Percentiles rank a stretch among this genome's conserved stretches.
Conservation (phyloP, 2,329 filamentous ascomycete genomes). For the Diplodia corticola region DNA sequence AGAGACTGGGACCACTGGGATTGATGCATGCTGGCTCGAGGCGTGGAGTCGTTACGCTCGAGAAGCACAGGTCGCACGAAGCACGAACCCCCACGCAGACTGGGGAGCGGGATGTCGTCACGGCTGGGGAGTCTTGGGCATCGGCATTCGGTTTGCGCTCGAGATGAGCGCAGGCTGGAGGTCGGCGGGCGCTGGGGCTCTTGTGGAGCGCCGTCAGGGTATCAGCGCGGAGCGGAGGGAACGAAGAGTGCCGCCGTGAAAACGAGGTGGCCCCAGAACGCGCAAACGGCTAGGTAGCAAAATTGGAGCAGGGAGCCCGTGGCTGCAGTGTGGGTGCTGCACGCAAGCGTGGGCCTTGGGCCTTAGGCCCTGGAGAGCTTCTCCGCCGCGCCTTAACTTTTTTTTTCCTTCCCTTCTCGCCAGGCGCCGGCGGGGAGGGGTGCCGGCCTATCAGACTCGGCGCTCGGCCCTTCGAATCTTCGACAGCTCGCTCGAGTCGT, state of each 20-base stretch:
- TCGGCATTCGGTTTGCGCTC: slow-evolving; percentile 8
- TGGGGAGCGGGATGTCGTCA: slow-evolving; percentile 8
- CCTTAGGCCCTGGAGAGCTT: background rate
- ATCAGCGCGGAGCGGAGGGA: slow-evolving; percentile 2
- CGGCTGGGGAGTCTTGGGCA: background rate
- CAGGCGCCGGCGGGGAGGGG: background rate
- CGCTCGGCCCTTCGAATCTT: slow-evolving; percentile 4
- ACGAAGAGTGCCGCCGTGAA: slow-evolving; percentile 1
- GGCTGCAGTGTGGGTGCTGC: slow-evolving; percentile 5
- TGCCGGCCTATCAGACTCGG: background rate
- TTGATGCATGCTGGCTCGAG: slow-evolving; percentile 21
- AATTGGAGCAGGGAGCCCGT: slow-evolving; percentile 12
- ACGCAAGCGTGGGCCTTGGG: slow-evolving; percentile 5
- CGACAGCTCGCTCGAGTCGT: background rate
- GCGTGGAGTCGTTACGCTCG: background rate
- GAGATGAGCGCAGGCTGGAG: background rate
- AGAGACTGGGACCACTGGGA: slow-evolving; percentile 45
- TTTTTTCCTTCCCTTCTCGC: background rate
- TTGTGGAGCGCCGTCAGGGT: slow-evolving; percentile 5
- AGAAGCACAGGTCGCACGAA: slow-evolving; percentile 20
- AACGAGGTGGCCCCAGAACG: slow-evolving; percentile 2
- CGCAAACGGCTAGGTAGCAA: slow-evolving; percentile 12
- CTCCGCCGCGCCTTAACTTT: slow-evolving; percentile 1
- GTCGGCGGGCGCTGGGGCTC: background rate
- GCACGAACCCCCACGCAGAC: slow-evolving; percentile 20